Conservation (phyloP, 495 filamentous ascomycete genomes). For the Aspergillus biplanus region DNA sequence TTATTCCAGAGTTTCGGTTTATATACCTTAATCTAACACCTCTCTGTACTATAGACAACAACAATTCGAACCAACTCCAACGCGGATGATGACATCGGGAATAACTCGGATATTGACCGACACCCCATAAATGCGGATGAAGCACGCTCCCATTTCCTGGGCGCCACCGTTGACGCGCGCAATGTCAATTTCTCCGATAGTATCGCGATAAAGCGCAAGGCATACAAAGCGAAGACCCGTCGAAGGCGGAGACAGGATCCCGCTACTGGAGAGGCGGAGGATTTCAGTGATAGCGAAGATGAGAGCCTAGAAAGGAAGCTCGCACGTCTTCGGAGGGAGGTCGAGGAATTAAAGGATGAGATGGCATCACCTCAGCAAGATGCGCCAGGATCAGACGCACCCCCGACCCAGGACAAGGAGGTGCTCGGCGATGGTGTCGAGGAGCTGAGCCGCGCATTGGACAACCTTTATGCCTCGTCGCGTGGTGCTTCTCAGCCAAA, state of each 20-base stretch:
- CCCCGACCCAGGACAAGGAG: constrained; percentile 29
- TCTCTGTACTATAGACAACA: constrained; percentile 52
- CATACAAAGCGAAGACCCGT: constrained; percentile 73
- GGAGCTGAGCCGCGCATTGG: constrained; percentile 67
- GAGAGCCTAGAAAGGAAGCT: constrained; percentile 76
- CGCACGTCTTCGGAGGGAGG: constrained; percentile 74
- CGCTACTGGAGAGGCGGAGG: constrained; percentile 59
- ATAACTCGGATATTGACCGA: constrained; percentile 69
- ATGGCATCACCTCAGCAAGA: constrained; percentile 41
- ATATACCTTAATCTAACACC: constrained; percentile 17
- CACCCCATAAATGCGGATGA: constrained; percentile 72
- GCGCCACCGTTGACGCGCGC: constrained; percentile 71
- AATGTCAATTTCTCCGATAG: constrained; percentile 84
- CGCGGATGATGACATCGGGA: constrained; percentile 56
- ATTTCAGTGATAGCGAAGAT: constrained; percentile 70
- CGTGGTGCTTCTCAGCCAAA: constrained; percentile 32
- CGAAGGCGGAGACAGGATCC: constrained; percentile 62
- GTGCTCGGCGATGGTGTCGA: constrained; percentile 52
- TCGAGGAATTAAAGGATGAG: constrained; percentile 76
- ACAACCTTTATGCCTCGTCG: constrained; percentile 54
- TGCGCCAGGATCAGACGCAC: constrained; percentile 28
- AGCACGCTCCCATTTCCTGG: constrained; percentile 79
- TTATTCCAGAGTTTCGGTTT: no score
- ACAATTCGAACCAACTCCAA: constrained; percentile 68
- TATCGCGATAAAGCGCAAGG: constrained; percentile 74